Evolutionary conservation across 2,329 filamentous ascomycete species (phyloP).

Genomic region (Alternaria viburni): DNA sequence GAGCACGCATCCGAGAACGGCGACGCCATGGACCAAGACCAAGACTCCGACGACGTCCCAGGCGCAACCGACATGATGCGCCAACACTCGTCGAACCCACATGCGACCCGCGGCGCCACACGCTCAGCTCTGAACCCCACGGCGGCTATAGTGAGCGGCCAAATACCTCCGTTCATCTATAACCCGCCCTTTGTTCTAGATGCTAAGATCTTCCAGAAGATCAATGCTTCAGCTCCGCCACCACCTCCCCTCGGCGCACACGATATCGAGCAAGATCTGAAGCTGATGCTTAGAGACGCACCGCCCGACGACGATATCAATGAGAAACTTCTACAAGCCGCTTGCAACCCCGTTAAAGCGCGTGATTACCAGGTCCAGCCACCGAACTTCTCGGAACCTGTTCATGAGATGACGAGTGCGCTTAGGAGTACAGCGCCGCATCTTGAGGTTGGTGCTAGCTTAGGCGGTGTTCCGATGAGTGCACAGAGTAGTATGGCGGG

Average conservation of each 20-base stretch:
- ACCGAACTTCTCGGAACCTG: slow-evolving; percentile 38
- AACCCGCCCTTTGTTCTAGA: slow-evolving; percentile 53
- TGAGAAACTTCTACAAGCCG: slow-evolving; percentile 46
- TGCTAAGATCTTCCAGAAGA: slow-evolving; percentile 54
- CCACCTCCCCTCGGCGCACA: slow-evolving; percentile 51
- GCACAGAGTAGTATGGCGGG: slow-evolving; percentile 47
- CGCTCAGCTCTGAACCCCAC: slow-evolving; percentile 62
- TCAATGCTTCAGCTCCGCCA: slow-evolving; percentile 56
- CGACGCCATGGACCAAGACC: slow-evolving; percentile 48
- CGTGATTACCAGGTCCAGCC: slow-evolving; percentile 45
- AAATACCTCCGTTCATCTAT: slow-evolving; percentile 50
- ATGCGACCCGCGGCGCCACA: slow-evolving; percentile 60
- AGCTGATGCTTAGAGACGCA: slow-evolving; percentile 53
- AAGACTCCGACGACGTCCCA: slow-evolving; percentile 48
- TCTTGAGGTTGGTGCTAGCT: slow-evolving; percentile 36
- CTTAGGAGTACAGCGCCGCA: slow-evolving; percentile 40
- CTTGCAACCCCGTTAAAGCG: slow-evolving; percentile 41
- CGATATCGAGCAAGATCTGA: slow-evolving; percentile 58
- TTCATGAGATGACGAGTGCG: slow-evolving; percentile 42
- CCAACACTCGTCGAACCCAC: slow-evolving; percentile 63
- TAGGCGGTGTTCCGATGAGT: slow-evolving; percentile 50
- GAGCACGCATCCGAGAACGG: slow-evolving; percentile 44
- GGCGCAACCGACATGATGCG: slow-evolving; percentile 65
- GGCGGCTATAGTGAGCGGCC: slow-evolving; percentile 53
- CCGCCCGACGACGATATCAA: slow-evolving; percentile 48